phyloP scores from a whole-genome alignment of 352 stramenopile genomes.

The Blastocystis sp. region DNA sequence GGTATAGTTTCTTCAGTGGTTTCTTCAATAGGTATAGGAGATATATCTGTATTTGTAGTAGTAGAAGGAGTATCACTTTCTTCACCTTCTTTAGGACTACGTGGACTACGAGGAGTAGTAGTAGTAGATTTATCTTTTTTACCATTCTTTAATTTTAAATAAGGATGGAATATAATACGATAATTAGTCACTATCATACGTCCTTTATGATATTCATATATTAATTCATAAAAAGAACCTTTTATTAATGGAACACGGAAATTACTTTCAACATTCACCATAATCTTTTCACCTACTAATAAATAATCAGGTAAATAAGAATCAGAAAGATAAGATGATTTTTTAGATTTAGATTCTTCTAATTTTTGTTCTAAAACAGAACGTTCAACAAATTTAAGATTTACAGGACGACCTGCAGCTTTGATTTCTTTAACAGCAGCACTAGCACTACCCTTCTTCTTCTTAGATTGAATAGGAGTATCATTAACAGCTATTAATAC shows the following conservation, averaged over 20 bases:
- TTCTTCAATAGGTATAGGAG: too few species aligned
- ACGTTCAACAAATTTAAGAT: constrained; percentile 23
- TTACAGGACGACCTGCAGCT: constrained; percentile 23
- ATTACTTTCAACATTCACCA: constrained; percentile 12
- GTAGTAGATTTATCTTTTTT: constrained; percentile 30
- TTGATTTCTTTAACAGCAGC: constrained; percentile 36
- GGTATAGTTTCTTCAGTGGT: constrained; percentile 15
- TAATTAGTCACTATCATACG: constrained; percentile 34
- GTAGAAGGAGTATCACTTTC: background rate
- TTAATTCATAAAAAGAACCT: constrained; percentile 25
- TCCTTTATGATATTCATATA: constrained; percentile 33
- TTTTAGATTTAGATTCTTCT: constrained; percentile 30
- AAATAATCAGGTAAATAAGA: constrained; percentile 34
- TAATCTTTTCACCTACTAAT: constrained; percentile 20
- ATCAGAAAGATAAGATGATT: constrained; percentile 31
- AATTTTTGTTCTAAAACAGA: constrained; percentile 33
- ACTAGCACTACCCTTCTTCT: constrained; percentile 6
- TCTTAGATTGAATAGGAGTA: constrained; percentile 1
- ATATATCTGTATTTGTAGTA: background rate
- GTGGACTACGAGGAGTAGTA: background rate
- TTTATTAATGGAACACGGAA: constrained; percentile 27
- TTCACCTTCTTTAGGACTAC: background rate
- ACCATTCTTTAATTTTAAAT: constrained; percentile 33
- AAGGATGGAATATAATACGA: constrained; percentile 36
- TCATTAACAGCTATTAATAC: constrained; percentile 23